phyloP scores from a whole-genome alignment of 805 yeast species.

The Starmerella tilneyi region DNA sequence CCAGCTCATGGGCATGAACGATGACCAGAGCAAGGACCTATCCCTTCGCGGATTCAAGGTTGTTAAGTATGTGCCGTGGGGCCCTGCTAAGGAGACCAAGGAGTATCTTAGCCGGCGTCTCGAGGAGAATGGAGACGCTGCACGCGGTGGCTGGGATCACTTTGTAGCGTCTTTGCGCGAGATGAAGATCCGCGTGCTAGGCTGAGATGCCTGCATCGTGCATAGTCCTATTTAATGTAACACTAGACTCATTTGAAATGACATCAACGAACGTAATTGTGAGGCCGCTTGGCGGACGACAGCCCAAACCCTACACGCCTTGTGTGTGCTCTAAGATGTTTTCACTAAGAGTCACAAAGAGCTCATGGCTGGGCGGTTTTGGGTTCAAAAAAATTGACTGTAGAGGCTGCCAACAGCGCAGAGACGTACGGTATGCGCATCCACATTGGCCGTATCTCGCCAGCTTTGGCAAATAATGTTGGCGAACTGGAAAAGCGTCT shows the following conservation, averaged over 20 bases:
- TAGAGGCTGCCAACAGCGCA: neutral
- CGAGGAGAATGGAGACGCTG: constrained; percentile 81
- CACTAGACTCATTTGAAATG: neutral
- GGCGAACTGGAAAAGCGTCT: constrained; percentile 47
- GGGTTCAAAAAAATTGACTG: constrained; percentile 1
- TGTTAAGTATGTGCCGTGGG: constrained; percentile 95
- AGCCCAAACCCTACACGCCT: neutral
- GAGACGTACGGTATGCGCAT: constrained; percentile 32
- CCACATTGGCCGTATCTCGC: constrained; percentile 62
- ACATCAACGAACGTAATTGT: no score
- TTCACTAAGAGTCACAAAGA: constrained; percentile 6
- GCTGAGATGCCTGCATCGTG: neutral
- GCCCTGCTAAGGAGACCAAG: constrained; percentile 88
- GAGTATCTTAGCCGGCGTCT: constrained; percentile 79
- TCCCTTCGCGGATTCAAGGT: constrained; percentile 58
- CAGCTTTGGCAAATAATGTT: constrained; percentile 38
- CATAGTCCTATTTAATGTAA: neutral
- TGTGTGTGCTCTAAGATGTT: no score
- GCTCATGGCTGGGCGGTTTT: no score
- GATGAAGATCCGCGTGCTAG: constrained; percentile 13
- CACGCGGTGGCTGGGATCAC: constrained; percentile 28
- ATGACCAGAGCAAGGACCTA: constrained; percentile 68
- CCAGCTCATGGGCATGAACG: constrained; percentile 93
- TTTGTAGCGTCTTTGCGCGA: constrained; percentile 23
- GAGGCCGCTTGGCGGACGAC: neutral